phyloP scores from a whole-genome alignment of 2,329 filamentous ascomycete species.

The Diplodia sapinea region DNA sequence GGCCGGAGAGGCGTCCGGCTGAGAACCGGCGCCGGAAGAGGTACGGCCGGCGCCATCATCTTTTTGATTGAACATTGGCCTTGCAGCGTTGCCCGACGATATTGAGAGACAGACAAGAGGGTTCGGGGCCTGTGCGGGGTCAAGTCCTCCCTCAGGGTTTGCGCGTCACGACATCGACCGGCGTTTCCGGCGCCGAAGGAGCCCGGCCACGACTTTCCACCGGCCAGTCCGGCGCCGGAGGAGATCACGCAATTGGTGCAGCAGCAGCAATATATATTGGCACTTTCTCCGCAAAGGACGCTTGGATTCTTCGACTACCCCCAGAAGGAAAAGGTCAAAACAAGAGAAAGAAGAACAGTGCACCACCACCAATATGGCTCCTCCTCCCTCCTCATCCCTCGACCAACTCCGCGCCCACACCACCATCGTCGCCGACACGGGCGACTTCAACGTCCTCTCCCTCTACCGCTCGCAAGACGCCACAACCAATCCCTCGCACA shows the following conservation, averaged over 20 bases:
- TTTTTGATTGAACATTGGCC: too few relatives aligned
- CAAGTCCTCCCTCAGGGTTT: background rate
- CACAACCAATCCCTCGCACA: constrained; percentile 20
- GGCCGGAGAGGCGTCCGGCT: background rate
- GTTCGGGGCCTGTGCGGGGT: background rate
- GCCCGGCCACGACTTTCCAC: constrained; percentile 12
- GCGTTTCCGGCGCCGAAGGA: background rate
- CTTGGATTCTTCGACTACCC: too few relatives aligned
- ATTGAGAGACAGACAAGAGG: background rate
- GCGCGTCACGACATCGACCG: constrained; percentile 1
- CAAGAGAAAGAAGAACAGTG: background rate
- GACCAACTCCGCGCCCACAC: constrained; percentile 20
- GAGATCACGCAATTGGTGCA: constrained; percentile 11
- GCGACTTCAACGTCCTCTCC: constrained; percentile 23
- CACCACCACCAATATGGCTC: too few relatives aligned
- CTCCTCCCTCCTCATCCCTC: background rate
- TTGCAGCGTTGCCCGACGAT: background rate
- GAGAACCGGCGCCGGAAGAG: background rate
- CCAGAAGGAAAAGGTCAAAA: too few relatives aligned
- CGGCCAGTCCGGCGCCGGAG: constrained; percentile 7
- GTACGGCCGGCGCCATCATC: background rate
- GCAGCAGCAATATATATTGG: background rate
- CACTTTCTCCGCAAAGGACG: too few relatives aligned
- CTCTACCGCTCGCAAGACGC: constrained; percentile 15
- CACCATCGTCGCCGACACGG: constrained; percentile 28